Conservation (phyloP, 2,329 filamentous ascomycete species). For the Endocalyx cinctus region DNA sequence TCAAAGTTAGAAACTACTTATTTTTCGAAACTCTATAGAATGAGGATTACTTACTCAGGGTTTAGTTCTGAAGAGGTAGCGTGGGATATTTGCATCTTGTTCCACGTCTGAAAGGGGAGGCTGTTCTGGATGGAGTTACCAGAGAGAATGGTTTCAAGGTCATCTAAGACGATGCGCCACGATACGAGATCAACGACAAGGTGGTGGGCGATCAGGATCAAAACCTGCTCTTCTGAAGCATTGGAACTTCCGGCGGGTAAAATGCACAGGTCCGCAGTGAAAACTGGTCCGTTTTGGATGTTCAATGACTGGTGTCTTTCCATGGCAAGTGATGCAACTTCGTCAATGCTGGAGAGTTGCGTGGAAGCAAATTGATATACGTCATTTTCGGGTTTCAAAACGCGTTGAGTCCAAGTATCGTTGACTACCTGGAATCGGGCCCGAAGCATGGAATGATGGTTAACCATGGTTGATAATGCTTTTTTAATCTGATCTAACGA, state of each 20-base stretch:
- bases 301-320: conserved; percentile 4
- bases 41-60: no score
- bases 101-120: conserved; percentile 8
- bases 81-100: conserved; percentile 4
- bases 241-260: no score
- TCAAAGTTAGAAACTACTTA: no score
- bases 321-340: conserved; percentile 1
- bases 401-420: no score
- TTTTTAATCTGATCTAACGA: background rate
- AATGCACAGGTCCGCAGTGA: no score
- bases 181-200: conserved; percentile 7
- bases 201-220: conserved; percentile 7
- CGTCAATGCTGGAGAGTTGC: background rate
- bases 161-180: conserved; percentile 6
- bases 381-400: no score
- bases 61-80: no score
- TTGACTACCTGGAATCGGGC: no score
- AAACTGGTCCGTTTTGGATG: conserved; percentile 6
- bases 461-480: conserved; percentile 5
- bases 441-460: conserved; percentile 10
- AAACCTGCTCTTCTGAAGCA: no score
- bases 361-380: no score
- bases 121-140: no score
- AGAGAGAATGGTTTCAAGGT: conserved; percentile 1
- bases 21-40: no score